A percentile compares a stretch with the other conserved stretches of the same genome.
These are phyloP conservation scores for Nothophoma quercina DNA, from an alignment of 2,329 filamentous ascomycete genomes.

Conservation along the genomic window DNA sequence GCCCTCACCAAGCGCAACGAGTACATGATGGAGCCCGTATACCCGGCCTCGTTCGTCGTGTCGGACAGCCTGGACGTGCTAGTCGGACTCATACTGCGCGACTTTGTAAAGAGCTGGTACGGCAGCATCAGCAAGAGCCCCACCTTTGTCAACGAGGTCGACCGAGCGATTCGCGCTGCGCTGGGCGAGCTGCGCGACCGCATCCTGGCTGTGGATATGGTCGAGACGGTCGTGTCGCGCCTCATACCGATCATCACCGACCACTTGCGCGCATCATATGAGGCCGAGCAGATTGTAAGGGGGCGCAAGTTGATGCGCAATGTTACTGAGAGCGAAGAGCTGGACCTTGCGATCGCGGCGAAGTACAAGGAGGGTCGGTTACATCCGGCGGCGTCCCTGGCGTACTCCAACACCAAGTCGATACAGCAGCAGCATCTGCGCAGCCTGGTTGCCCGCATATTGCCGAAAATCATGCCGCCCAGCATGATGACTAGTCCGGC, in stretches of 20 bases:
- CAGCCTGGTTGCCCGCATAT: constrained; percentile 72
- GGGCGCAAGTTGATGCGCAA: constrained; percentile 87
- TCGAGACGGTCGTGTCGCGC: constrained; percentile 80
- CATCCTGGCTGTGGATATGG: constrained; percentile 78
- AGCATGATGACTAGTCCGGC: constrained; percentile 79
- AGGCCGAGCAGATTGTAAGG: constrained; percentile 85
- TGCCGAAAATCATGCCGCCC: constrained; percentile 77
- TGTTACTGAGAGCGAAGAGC: constrained; percentile 94
- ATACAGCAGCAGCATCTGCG: constrained; percentile 90
- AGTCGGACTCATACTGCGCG: constrained; percentile 76
- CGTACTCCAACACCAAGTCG: constrained; percentile 82
- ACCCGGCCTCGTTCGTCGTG: constrained; percentile 77
- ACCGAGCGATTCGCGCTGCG: constrained; percentile 77
- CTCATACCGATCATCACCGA: constrained; percentile 87
- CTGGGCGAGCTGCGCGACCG: constrained; percentile 75
- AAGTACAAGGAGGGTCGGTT: constrained; percentile 90
- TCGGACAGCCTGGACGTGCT: constrained; percentile 82
- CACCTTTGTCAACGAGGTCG: constrained; percentile 85
- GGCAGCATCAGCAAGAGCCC: constrained; percentile 80
- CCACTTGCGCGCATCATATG: constrained; percentile 89
- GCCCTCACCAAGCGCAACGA: constrained; percentile 70
- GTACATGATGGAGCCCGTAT: constrained; percentile 73
- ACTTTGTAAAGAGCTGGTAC: constrained; percentile 93
- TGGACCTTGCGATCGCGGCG: constrained; percentile 92
- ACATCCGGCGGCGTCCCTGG: constrained; percentile 83